A percentile compares a stretch with the other conserved stretches of the same genome.
Conservation (phyloP, 345 rosid species). For the Heritiera fomes region DNA sequence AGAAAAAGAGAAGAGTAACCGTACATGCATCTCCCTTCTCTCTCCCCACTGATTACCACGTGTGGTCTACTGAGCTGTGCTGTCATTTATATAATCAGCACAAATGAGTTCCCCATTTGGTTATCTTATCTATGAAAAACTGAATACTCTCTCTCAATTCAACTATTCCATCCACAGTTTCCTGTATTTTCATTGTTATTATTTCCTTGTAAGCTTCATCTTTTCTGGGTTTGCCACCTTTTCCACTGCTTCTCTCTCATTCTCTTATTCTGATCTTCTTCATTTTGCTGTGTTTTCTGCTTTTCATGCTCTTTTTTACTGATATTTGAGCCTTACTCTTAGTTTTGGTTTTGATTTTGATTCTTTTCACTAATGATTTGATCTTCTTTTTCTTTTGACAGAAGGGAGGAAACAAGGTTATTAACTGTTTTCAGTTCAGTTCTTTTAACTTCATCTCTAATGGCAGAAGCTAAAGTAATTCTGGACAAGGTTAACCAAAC, state of each 20-base stretch:
- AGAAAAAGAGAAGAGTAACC: not conserved
- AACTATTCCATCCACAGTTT: not conserved
- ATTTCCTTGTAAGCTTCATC: not conserved
- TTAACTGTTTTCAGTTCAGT: not conserved
- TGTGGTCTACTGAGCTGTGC: conserved; percentile 13
- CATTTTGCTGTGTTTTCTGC: not conserved
- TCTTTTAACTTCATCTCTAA: not conserved
- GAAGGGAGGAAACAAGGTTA: not conserved
- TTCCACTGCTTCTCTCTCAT: not conserved
- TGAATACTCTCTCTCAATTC: not conserved
- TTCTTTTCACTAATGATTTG: not conserved
- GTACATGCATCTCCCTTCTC: not conserved
- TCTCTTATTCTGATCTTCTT: no score
- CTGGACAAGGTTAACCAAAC: not conserved
- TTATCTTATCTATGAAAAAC: not conserved
- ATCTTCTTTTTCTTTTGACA: not conserved
- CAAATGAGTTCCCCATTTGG: not conserved
- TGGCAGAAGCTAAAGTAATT: conserved; percentile 6
- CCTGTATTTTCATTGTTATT: not conserved
- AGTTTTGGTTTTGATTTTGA: not conserved
- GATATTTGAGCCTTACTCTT: not conserved
- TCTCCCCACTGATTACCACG: conserved; percentile 9
- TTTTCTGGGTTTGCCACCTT: not conserved
- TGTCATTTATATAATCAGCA: not conserved
- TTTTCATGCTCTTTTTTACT: not conserved